A percentile compares a stretch with the other conserved stretches of the same genome.
Evolutionary conservation across 1,284 basidiomycete species (phyloP).

Genomic region (Pterulicium gracile): DNA sequence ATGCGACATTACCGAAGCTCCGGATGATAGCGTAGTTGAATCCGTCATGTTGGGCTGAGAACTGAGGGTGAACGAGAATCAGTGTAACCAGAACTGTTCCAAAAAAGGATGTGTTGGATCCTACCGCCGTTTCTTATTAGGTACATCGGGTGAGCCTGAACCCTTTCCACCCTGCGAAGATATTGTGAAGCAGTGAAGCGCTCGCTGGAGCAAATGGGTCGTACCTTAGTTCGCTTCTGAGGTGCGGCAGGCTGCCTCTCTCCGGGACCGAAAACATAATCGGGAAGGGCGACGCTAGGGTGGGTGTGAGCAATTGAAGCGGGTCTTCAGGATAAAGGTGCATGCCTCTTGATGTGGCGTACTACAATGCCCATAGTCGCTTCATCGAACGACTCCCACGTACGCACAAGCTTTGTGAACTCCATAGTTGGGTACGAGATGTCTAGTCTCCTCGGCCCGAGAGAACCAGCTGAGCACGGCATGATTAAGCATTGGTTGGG

Average conservation of each 20-base stretch:
- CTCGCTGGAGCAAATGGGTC: constrained; percentile 20
- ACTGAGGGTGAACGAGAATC: neutral
- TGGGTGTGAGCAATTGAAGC: constrained; percentile 10
- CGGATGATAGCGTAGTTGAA: neutral
- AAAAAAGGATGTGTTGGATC: too few species aligned
- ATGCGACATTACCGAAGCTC: neutral
- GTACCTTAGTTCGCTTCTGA: constrained; percentile 69
- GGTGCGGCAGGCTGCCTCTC: constrained; percentile 60
- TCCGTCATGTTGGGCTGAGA: neutral
- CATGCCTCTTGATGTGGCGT: constrained; percentile 87
- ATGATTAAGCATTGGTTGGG: constrained; percentile 4
- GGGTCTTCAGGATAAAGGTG: constrained; percentile 7
- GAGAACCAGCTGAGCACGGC: constrained; percentile 7
- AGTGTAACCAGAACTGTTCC: neutral
- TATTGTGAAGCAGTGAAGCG: neutral
- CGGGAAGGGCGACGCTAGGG: constrained; percentile 59
- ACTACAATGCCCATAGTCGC: constrained; percentile 91
- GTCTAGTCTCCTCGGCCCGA: constrained; percentile 76
- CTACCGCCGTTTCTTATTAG: neutral
- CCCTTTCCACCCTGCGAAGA: neutral
- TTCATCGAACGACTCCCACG: constrained; percentile 95
- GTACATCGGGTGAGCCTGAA: neutral
- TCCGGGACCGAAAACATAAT: constrained; percentile 75
- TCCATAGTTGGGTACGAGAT: constrained; percentile 96
- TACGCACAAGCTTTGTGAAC: constrained; percentile 91